Percentiles rank a stretch among this genome's conserved stretches.
phyloP scores from a whole-genome alignment of 2,329 filamentous ascomycete species.

The Ceratocystis variospora region DNA sequence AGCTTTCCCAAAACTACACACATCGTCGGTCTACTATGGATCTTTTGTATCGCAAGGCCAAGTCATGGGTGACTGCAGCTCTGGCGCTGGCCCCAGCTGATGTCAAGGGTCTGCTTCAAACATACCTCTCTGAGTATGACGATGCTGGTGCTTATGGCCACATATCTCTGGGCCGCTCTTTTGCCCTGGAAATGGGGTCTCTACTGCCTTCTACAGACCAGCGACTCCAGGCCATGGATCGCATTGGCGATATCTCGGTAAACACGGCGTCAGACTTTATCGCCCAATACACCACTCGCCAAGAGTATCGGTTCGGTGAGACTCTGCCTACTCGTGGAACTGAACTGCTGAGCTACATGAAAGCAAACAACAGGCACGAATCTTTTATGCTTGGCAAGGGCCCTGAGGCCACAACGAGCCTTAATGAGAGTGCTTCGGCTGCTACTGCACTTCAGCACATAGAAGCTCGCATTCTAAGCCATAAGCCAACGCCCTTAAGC shows the following conservation, averaged over 20 bases:
- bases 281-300: conserved; percentile 90
- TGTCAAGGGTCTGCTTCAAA: conserved; percentile 88
- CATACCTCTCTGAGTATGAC: conserved; percentile 87
- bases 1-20: conserved; percentile 85
- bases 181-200: conserved; percentile 84
- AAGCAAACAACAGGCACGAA: conserved; percentile 41
- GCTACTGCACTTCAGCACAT: conserved; percentile 57
- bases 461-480: conserved; percentile 53
- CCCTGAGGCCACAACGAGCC: conserved; percentile 19
- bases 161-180: conserved; percentile 81
- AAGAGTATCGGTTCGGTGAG: conserved; percentile 86
- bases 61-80: conserved; percentile 63
- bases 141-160: conserved; percentile 79
- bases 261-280: conserved; percentile 94
- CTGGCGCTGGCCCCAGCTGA: conserved; percentile 81
- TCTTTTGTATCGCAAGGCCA: conserved; percentile 61
- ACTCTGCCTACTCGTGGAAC: conserved; percentile 53
- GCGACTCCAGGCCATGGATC: conserved; percentile 67
- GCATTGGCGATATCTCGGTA: conserved; percentile 56
- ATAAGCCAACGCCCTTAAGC: conserved; percentile 54
- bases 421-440: conserved; percentile 40
- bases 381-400: conserved; percentile 40
- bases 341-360: conserved; percentile 41
- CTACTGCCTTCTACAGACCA: conserved; percentile 77
- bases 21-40: conserved; percentile 70